A percentile compares a stretch with the other conserved stretches of the same genome.
Conservation (phyloP, 148 eudicot genomes). For the Rhododendron ovatum region DNA sequence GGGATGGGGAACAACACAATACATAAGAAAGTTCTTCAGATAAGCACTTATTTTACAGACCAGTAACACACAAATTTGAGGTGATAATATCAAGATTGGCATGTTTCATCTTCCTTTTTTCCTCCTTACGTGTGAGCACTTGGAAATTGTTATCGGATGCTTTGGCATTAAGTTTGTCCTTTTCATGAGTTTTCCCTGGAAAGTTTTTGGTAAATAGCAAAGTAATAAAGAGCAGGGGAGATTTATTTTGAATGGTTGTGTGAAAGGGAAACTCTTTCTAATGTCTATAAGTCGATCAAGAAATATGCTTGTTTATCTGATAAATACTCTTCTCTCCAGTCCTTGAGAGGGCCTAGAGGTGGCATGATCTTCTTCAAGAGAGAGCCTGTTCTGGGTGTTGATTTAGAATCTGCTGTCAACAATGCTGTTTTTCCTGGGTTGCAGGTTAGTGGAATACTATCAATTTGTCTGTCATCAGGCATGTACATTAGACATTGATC, state of each 20-base stretch:
- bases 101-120: not conserved
- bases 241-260: not conserved
- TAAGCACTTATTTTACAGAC: not conserved
- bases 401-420: conserved; percentile 78
- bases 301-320: not conserved
- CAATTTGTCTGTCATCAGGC: not conserved
- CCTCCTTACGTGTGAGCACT: not conserved
- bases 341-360: conserved; percentile 92
- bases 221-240: not conserved
- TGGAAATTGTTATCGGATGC: not conserved
- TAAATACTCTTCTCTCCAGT: conserved; percentile 30
- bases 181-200: not conserved
- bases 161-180: not conserved
- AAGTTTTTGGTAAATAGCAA: not conserved
- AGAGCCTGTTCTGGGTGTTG: conserved; percentile 72
- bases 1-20: not conserved
- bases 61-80: not conserved
- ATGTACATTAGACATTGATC: not conserved
- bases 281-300: not conserved
- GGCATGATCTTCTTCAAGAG: conserved; percentile 93
- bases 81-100: not conserved
- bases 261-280: not conserved
- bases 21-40: not conserved
- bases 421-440: conserved; percentile 90
- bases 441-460: conserved; percentile 42